phyloP scores from a whole-genome alignment of 225 moss, liverwort and hornwort species.

The Pseudoscleropodium purum region DNA sequence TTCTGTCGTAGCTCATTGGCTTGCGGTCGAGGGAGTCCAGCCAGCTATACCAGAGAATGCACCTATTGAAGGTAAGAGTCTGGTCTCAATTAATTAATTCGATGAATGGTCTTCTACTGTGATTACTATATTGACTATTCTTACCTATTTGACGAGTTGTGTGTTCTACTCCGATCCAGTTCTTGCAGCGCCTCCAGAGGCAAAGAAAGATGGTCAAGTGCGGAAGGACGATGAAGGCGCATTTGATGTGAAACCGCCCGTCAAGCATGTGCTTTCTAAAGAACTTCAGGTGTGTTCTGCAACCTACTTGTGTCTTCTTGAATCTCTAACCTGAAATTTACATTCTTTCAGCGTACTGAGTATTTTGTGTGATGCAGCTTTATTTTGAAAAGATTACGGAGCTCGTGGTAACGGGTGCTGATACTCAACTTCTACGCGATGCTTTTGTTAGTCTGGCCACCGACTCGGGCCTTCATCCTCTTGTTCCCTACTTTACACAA shows the following conservation, averaged over 20 bases:
- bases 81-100: neutral
- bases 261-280: slow-evolving; percentile 90
- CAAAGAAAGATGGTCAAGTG: slow-evolving; percentile 66
- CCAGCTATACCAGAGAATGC: slow-evolving; percentile 99
- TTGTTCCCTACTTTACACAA: slow-evolving; percentile 93
- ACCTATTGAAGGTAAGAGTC: slow-evolving; percentile 65
- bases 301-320: neutral
- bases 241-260: slow-evolving; percentile 73
- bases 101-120: neutral
- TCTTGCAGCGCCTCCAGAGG: slow-evolving; percentile 60
- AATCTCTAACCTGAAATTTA: neutral
- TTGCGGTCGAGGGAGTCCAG: slow-evolving; percentile 96
- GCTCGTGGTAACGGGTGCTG: slow-evolving; percentile 73
- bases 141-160: slow-evolving; percentile 1
- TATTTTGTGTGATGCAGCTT: slow-evolving; percentile 45
- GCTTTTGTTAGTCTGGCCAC: slow-evolving; percentile 87
- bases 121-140: neutral
- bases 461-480: slow-evolving; percentile 96
- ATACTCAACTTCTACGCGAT: slow-evolving; percentile 67
- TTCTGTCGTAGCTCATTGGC: slow-evolving; percentile 91
- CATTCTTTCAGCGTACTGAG: slow-evolving; percentile 3
- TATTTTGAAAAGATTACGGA: slow-evolving; percentile 96
- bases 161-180: slow-evolving; percentile 23
- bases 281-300: slow-evolving; percentile 78
- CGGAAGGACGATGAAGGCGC: slow-evolving; percentile 80